Conservation (phyloP, 2,329 filamentous ascomycete genomes). For the Aspergillus ruber region DNA sequence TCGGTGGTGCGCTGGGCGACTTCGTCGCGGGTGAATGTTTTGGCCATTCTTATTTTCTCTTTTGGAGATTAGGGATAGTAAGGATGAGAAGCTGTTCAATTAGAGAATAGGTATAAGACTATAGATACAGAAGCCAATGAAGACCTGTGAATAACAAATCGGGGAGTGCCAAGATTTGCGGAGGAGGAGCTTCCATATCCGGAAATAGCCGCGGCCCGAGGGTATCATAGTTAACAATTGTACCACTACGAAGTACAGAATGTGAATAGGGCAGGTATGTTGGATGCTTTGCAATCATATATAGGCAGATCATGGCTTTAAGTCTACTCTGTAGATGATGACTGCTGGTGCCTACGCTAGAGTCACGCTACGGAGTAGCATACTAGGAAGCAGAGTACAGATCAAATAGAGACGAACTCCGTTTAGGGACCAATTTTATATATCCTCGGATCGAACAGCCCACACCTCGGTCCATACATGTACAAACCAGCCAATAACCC, state of each 20-base stretch:
- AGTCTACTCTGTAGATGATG: too few species aligned
- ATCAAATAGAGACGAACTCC: too few species aligned
- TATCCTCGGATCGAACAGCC: too few species aligned
- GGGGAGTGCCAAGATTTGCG: not conserved
- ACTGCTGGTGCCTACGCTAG: too few species aligned
- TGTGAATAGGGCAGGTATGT: not conserved
- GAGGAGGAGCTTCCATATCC: not conserved
- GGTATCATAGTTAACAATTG: not conserved
- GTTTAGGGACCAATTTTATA: too few species aligned
- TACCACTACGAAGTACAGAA: too few species aligned
- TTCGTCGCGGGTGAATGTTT: constrained; percentile 46
- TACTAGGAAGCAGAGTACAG: too few species aligned
- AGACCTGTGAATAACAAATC: not conserved
- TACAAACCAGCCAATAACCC: not conserved
- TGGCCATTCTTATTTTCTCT: constrained; percentile 9
- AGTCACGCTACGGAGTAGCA: too few species aligned
- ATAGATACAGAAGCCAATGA: constrained; percentile 1
- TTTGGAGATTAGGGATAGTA: not conserved
- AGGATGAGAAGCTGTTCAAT: not conserved
- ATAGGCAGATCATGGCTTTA: too few species aligned
- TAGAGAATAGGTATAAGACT: not conserved
- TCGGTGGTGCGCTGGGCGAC: constrained; percentile 70
- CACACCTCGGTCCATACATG: not conserved
- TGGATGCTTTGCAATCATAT: too few species aligned
- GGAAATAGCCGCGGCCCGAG: not conserved